Conservation (phyloP, 2,329 filamentous ascomycete genomes). For the Pezicula carpinea region DNA sequence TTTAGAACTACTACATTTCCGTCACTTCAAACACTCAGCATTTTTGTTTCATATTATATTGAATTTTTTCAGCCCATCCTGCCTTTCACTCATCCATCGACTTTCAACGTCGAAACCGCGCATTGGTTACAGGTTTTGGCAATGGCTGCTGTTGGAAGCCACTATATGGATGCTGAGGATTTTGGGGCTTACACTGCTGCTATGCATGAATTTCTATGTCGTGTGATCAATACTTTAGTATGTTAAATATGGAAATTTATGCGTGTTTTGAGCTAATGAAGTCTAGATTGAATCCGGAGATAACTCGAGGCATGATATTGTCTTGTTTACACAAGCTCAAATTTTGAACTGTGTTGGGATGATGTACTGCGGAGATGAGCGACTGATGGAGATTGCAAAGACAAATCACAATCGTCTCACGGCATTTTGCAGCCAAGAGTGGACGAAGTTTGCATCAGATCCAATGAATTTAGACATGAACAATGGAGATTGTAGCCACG, state of each 20-base stretch:
- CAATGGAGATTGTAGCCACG: not conserved
- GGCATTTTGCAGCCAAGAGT: conserved; percentile 19
- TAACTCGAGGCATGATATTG: conserved; percentile 3
- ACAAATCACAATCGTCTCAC: conserved; percentile 13
- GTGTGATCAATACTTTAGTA: conserved; percentile 33
- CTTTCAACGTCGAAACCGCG: conserved; percentile 30
- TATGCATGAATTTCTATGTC: conserved; percentile 37
- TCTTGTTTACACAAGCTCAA: conserved; percentile 19
- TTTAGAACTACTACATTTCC: conserved; percentile 14
- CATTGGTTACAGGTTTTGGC: conserved; percentile 37
- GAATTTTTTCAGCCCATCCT: conserved; percentile 34
- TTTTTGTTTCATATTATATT: conserved; percentile 32
- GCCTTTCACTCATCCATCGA: conserved; percentile 34
- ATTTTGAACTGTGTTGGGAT: conserved; percentile 20
- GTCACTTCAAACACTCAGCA: conserved; percentile 8
- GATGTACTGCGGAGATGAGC: conserved; percentile 18
- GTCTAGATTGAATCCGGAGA: conserved; percentile 7
- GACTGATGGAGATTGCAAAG: conserved; percentile 8
- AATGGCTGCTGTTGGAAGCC: conserved; percentile 35
- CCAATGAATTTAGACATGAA: conserved; percentile 4
- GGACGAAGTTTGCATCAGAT: conserved; percentile 8
- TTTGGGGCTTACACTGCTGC: conserved; percentile 27
- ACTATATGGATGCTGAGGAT: conserved; percentile 25
- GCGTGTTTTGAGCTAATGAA: not conserved
- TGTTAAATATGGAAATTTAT: not conserved